A percentile compares a stretch with the other conserved stretches of the same genome.
phyloP scores from a whole-genome alignment of 2,329 filamentous ascomycete genomes.

The Blastomyces percursus region DNA sequence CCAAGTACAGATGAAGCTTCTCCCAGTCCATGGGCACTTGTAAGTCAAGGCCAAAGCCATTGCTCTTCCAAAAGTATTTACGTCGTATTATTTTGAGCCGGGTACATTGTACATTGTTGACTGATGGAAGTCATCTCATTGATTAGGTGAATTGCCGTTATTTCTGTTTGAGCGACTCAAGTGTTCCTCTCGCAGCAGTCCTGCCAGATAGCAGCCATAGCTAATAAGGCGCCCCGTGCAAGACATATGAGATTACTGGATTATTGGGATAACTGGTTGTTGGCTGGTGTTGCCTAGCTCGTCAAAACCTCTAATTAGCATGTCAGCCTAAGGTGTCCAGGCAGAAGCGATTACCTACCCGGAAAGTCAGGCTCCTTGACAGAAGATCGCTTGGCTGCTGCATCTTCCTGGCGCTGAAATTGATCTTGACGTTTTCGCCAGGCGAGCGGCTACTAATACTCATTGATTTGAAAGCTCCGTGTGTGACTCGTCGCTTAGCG shows the following conservation, averaged over 20 bases:
- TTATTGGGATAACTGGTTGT: neutral
- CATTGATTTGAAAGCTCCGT: neutral
- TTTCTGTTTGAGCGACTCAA: neutral
- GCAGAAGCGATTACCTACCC: neutral
- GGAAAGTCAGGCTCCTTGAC: neutral
- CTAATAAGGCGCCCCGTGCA: neutral
- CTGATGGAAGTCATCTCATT: neutral
- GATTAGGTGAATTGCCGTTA: neutral
- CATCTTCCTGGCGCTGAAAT: neutral
- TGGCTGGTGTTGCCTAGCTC: neutral
- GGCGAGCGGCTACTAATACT: neutral
- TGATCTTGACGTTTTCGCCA: neutral
- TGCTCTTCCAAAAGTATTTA: neutral
- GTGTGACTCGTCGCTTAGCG: neutral
- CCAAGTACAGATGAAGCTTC: too few relatives aligned
- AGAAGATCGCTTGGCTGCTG: neutral
- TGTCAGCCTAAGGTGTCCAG: neutral
- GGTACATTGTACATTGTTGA: too few relatives aligned
- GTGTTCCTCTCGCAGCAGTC: neutral
- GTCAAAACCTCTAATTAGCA: neutral
- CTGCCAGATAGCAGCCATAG: neutral
- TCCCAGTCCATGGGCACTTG: neutral
- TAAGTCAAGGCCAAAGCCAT: neutral
- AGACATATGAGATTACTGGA: neutral
- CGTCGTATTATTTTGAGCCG: too few relatives aligned